Conservation (phyloP, 306 rosid species). For the Castanea sativa region DNA sequence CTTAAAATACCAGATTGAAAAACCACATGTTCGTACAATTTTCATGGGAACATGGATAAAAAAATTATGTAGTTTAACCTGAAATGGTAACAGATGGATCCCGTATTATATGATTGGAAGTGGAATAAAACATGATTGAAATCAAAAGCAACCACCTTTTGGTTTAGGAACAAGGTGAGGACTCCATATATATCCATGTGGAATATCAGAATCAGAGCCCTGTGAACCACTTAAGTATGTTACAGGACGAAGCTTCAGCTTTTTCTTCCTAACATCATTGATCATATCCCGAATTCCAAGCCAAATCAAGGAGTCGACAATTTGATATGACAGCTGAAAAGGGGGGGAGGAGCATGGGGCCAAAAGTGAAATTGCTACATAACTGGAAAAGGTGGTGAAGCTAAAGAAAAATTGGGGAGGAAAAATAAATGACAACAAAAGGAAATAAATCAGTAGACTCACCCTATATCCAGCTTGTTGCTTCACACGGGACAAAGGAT, state of each 20-base stretch:
- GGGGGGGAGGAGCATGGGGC: not conserved
- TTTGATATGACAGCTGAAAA: constrained; percentile 93
- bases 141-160: constrained; percentile 58
- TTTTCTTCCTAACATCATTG: constrained; percentile 93
- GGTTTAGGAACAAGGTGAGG: constrained; percentile 99
- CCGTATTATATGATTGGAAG: constrained; percentile 7
- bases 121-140: constrained; percentile 14
- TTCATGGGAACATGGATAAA: not conserved
- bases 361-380: constrained; percentile 14
- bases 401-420: not conserved
- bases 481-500: constrained; percentile 96
- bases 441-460: constrained; percentile 31
- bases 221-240: constrained; percentile 99
- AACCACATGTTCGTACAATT: constrained; percentile 4
- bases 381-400: constrained; percentile 6
- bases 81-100: constrained; percentile 4
- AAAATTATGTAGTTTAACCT: not conserved
- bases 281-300: constrained; percentile 98
- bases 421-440: not conserved
- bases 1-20: not conserved
- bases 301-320: constrained; percentile 96
- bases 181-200: constrained; percentile 99
- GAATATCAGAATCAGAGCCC: constrained; percentile 82
- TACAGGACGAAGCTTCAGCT: constrained; percentile 87
- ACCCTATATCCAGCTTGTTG: constrained; percentile 95